Evolutionary conservation across 164 flowering plant species (phyloP), one percentile per base, ranked within the genome.

Genomic region (Vitis vinifera): DNA sequence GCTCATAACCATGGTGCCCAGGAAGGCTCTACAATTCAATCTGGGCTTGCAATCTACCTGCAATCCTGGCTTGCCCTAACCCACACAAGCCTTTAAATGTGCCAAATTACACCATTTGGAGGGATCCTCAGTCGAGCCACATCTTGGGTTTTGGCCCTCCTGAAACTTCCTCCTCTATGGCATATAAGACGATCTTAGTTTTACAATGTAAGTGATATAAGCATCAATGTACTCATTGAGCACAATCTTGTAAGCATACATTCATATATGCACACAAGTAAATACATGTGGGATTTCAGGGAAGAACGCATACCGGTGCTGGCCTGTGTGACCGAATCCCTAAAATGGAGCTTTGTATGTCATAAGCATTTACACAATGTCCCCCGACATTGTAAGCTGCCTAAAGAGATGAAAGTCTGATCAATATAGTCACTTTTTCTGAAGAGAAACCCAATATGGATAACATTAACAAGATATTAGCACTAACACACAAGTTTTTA

Each of bases 371-470:
- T 55, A 89, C 66, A 58, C 65, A 68, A 47, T 81, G 86, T 49
- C 97, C 97, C 55, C 97, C 93, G n/a, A 91, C 78, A 48, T 84
- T 88, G 73, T 87, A 91, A 59, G 88, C 79, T 73, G 91, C 93
- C 92, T 91, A 88, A 59, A 72, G 44, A 79, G 17, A 70, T 9
- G 49, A 56, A 23, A 51, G 9, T 8, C 27, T 27, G 10, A 31
- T 10, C 9, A 1, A 52, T 10, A 56, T 31, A 57, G 16, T 17
- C 11, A 15, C 0, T 11, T 15, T 55, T 17, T 17, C 8, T 11
- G 13, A 50, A 15, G 48, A 29, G 17, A 65, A 50, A 17, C n/a
- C 52, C 4, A 27, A 50, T 44, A 15, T 47, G 27, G 60, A 47
- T 19, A 19, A 48, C 14, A 50, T 49, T 10, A 47, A 8, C 65